phyloP scores from a whole-genome alignment of 2,329 filamentous ascomycete genomes.

The Gremmenia infestans region DNA sequence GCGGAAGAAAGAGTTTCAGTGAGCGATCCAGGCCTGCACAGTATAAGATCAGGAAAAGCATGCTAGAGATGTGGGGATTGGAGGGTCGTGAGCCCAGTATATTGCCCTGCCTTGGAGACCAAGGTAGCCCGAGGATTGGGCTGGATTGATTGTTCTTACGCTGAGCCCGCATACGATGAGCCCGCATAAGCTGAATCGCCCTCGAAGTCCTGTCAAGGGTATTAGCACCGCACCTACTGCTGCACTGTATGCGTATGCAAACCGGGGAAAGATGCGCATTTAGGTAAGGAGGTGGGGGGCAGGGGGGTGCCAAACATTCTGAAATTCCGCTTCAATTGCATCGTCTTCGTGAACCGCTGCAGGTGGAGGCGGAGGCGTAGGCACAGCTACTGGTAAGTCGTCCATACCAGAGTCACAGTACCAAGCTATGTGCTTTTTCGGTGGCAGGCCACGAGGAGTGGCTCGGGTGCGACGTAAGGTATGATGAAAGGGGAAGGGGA shows the following conservation, averaged over 20 bases:
- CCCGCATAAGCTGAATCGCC: conserved; percentile 19
- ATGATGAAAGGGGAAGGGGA: too few relatives aligned
- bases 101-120: neutral
- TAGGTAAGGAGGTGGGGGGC: neutral
- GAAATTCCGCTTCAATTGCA: conserved; percentile 4
- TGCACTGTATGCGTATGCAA: neutral
- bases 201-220: conserved; percentile 10
- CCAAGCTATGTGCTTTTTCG: too few relatives aligned
- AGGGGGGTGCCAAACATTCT: conserved; percentile 3
- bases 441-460: too few relatives aligned
- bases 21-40: conserved; percentile 13
- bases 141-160: conserved; percentile 2
- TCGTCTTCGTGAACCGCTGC: conserved; percentile 3
- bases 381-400: too few relatives aligned
- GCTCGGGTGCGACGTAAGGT: too few relatives aligned
- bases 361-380: too few relatives aligned
- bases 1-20: conserved; percentile 20
- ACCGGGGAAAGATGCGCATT: neutral
- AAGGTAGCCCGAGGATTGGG: too few relatives aligned
- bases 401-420: too few relatives aligned
- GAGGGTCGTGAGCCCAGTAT: neutral
- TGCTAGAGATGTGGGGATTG: neutral
- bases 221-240: neutral
- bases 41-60: neutral
- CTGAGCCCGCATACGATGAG: conserved; percentile 14